Percentiles rank a stretch among this genome's conserved stretches.
Conservation (phyloP, 768 basidiomycete species). For the Leccinum disarticulatum region DNA sequence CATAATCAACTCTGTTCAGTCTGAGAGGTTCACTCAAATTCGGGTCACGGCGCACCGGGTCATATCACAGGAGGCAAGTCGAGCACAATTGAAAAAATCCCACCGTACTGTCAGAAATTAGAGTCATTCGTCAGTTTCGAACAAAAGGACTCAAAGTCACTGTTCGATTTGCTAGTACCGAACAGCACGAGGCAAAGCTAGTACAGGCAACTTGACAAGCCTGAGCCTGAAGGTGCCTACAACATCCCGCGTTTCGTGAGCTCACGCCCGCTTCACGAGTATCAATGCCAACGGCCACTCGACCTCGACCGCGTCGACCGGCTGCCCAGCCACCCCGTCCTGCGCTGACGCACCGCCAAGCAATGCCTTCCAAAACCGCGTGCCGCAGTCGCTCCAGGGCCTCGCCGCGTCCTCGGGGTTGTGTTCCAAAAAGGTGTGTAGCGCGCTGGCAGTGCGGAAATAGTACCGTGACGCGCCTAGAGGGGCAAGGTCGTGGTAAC, state of each 20-base stretch:
- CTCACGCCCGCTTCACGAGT: slow-evolving; percentile 15
- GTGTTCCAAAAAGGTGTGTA: slow-evolving; percentile 64
- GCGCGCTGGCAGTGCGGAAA: slow-evolving; percentile 66
- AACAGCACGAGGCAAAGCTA: neutral
- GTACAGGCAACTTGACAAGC: neutral
- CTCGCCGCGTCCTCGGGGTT: slow-evolving; percentile 54
- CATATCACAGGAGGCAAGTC: no score
- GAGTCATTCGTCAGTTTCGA: neutral
- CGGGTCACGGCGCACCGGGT: no score
- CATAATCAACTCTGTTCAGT: no score
- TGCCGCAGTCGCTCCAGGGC: slow-evolving; percentile 60
- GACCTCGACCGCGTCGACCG: slow-evolving; percentile 35
- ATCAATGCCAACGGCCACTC: slow-evolving; percentile 44
- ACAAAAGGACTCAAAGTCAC: neutral
- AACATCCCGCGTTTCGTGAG: neutral
- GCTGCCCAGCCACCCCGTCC: slow-evolving; percentile 12
- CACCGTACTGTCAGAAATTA: neutral
- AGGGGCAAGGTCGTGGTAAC: neutral
- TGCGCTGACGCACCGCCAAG: slow-evolving; percentile 38
- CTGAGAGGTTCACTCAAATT: no score
- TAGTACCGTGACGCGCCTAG: slow-evolving; percentile 54
- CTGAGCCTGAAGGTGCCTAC: neutral
- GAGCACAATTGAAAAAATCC: no score
- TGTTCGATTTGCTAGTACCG: neutral
- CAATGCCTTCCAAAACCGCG: slow-evolving; percentile 60